Base-by-base conservation (phyloP, 73 alveolate genomes). In the Symbiodinium natans region DNA sequence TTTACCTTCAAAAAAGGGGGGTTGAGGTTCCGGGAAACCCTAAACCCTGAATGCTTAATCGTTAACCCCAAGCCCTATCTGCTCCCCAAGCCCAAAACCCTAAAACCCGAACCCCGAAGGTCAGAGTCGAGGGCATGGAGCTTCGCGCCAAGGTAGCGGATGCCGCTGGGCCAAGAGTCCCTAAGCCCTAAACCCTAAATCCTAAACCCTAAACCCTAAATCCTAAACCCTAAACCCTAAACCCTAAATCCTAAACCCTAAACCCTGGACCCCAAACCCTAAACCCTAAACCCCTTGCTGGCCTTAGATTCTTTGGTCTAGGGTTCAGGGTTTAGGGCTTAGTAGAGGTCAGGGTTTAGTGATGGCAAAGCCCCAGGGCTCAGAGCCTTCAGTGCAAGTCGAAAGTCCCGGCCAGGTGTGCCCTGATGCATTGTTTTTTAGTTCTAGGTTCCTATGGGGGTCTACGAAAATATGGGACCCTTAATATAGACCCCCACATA, bases 61-160 rank as follows among this genome's bases (percentile, higher is more conserved):
- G 19, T 68, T 13, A 31, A 11, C 40, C 41, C 15, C 1, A 25
- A 29, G 41, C 82, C 82, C 25, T 21, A 68, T 31, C 23, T 31
- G 36, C 17, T 68, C 13, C 38, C 39, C 38, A 10, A 2, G 71
- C 10, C 71, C 71, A 52, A 19, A 52, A 13, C 27, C 27, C 19
- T 19, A 19, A 52, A 52, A 52, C 10, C 10, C 71, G 27, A 33
- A 11, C 38, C 15, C 29, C 46, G 41, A 52, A 87, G 94, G 94
- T 88, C 84, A 59, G 71, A 41, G 85, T 88, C 86, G 95, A 88
- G 54, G 95, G 86, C 71, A 88, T 88, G 95, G 95, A 88, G 43
- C 52, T 88, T 73, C 95, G 95, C 36, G 95, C 95, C 25, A 88
- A 88, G 85, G 71, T 88, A 68, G 95, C 95, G 29, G 95, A 88